Base-by-base conservation (phyloP, 345 rosid genomes). In the Salix purpurea region DNA sequence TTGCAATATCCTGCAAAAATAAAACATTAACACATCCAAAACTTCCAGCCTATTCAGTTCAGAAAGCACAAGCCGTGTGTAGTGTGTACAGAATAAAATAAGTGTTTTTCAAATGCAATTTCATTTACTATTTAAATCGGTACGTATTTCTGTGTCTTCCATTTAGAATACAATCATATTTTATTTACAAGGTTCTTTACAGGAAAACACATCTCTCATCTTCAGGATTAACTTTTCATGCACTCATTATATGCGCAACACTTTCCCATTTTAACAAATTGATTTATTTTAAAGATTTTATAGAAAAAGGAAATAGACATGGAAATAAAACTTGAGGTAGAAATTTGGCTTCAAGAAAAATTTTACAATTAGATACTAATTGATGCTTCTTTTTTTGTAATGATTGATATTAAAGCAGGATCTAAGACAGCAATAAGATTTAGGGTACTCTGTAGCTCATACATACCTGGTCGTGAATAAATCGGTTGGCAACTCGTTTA, bases 401-500 rank as follows among this genome's bases (percentile, higher is more conserved):
- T 40, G 44, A 7, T n/a, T 9, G 69, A 61, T 70, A 52, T 60
- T 67, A n/a, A 13, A 73, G 23, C 14, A 72, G 39, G 8, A 70
- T 40, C 24, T 50, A 69, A 13, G 37, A 21, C 32, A 34, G 28
- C 37, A 74, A 58, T 28, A 65, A 28, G 32, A 52, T 21, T 32
- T 36, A 5, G 36, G 37, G 28, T 2, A 12, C 15, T 13, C 74
- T 30, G 3, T 36, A 23, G 15, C 58, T 80, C 81, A 40, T 85
- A 96, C 99, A 40, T 86, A 96, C 99, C 91, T 87, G 92, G 82
- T 94, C 98, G 64, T 89, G 87, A 73, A 96, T 87, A 80, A 88
- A 96, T 68, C 93, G 86, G 87, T 89, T 96, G 72, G 98, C 99
- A 64, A 91, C 97, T 14, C 97, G 94, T 86, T 90, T 96, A 60